Base-by-base conservation (phyloP, 805 yeast species). In the Schwanniomyces yamadae region DNA sequence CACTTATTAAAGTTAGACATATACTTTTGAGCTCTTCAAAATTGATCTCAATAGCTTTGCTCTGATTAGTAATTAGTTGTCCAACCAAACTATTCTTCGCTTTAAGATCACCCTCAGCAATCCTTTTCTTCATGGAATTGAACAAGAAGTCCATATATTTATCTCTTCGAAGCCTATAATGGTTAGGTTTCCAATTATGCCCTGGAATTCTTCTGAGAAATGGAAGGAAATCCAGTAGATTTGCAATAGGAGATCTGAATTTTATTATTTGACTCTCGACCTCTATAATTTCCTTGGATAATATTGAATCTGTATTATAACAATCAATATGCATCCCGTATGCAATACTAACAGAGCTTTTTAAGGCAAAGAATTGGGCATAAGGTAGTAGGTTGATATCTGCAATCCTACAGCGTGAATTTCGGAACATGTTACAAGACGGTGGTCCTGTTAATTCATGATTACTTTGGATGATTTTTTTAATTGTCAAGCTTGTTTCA, bases 1-100 rank as follows among this genome's bases (percentile, higher is more conserved):
- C 93, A 46, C 88, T 80, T 0, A 84, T 81, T 82, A 83, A 77
- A 0, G 90, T 80, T 26, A 84, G 61, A 50, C 90, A 83, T 5
- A 81, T 69, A 29, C 85, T 76, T 29, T 66, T 64, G 32, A 78
- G 51, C 48, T 82, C 86, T 6, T 56, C 55, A 2, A 44, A 49
- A 6, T 59, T 56, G 45, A 18, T 39, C 11, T 27, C 52, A 3
- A 28, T 12, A 9, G 51, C 52, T 12, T 31, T 37, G 5, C 45
- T 46, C 10, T 6, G 11, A 20, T 33, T 17, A 8, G 30, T 17
- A 50, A 41, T 13, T 14, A 22, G n/a, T 12, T 15, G 46, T 10
- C 65, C 65, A n/a, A 64, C 57, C 14, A 72, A 50, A 27, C 65
- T 61, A n/a, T 45, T 46, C n/a, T 32, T 17, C 17, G 50, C 48